A percentile compares a stretch with the other conserved stretches of the same genome.
Conservation (phyloP, 208 protist genomes). For the Crithidia sp. region DNA sequence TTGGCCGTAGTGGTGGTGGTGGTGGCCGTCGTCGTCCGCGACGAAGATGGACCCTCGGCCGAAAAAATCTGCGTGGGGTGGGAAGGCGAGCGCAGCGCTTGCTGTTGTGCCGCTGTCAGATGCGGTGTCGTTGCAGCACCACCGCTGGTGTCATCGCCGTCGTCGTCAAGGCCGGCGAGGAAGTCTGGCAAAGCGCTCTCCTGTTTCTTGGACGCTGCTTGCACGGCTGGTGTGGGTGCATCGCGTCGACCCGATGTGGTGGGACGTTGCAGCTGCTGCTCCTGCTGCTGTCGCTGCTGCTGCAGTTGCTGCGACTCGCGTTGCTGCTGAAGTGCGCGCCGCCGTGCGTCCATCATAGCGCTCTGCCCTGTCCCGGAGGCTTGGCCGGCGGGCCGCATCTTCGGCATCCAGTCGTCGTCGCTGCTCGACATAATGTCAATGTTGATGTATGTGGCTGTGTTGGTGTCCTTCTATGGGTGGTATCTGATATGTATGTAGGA, state of each 20-base stretch:
- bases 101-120: background rate
- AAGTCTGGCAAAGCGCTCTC: slow-evolving; percentile 33
- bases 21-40: background rate
- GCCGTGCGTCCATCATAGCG: slow-evolving; percentile 69
- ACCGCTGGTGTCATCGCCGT: background rate
- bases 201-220: background rate
- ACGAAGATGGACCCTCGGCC: slow-evolving; percentile 1
- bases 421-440: slow-evolving; percentile 26
- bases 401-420: slow-evolving; percentile 45
- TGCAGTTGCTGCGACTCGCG: slow-evolving; percentile 46
- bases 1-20: background rate
- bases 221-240: background rate
- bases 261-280: background rate
- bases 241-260: slow-evolving; percentile 4
- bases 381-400: slow-evolving; percentile 1
- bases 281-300: slow-evolving; percentile 21
- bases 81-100: background rate
- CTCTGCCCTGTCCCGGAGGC: slow-evolving; percentile 28
- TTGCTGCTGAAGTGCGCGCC: slow-evolving; percentile 56
- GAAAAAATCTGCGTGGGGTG: slow-evolving; percentile 5
- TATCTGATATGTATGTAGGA: background rate
- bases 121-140: background rate
- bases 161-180: slow-evolving; percentile 16
- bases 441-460: slow-evolving; percentile 4
- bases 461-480: background rate